Conservation (phyloP, 2,329 filamentous ascomycete genomes). For the Fusarium papillatum region DNA sequence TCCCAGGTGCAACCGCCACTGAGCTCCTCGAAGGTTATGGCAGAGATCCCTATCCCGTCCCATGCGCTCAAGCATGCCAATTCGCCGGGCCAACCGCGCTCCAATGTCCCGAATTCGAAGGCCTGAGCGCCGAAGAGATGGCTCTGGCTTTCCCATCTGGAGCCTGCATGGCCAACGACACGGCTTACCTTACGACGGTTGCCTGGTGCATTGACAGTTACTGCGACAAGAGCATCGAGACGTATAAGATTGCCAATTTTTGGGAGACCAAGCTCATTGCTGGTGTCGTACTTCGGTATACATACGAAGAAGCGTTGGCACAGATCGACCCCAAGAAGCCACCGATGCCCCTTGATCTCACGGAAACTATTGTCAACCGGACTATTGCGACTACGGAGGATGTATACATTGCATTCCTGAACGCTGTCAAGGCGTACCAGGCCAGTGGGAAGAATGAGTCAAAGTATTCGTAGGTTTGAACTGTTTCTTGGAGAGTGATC, state of each 20-base stretch:
- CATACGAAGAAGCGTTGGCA: conserved; percentile 31
- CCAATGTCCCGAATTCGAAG: conserved; percentile 38
- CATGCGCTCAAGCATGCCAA: conserved; percentile 28
- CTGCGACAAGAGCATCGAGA: conserved; percentile 10
- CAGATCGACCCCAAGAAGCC: conserved; percentile 17
- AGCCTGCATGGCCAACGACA: conserved; percentile 28
- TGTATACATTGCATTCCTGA: conserved; percentile 16
- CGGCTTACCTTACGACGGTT: conserved; percentile 33
- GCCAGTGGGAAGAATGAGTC: conserved; percentile 19
- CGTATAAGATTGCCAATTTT: conserved; percentile 26
- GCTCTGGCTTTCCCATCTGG: conserved; percentile 22
- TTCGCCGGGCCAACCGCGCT: conserved; percentile 22
- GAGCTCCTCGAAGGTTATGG: conserved; percentile 39
- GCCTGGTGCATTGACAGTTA: conserved; percentile 34
- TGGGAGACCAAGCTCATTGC: conserved; percentile 33
- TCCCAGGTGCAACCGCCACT: neutral
- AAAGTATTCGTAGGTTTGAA: conserved; percentile 33
- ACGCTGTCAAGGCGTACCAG: conserved; percentile 16
- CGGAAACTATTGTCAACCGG: conserved; percentile 21
- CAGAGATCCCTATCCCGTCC: conserved; percentile 1
- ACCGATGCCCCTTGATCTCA: neutral
- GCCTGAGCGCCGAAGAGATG: conserved; percentile 30
- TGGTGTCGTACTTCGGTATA: conserved; percentile 10
- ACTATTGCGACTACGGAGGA: conserved; percentile 24
- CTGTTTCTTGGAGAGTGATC: fast-evolving